Evolutionary conservation across 2,329 filamentous ascomycete species (phyloP).

Genomic region (Huntiella omanensis): DNA sequence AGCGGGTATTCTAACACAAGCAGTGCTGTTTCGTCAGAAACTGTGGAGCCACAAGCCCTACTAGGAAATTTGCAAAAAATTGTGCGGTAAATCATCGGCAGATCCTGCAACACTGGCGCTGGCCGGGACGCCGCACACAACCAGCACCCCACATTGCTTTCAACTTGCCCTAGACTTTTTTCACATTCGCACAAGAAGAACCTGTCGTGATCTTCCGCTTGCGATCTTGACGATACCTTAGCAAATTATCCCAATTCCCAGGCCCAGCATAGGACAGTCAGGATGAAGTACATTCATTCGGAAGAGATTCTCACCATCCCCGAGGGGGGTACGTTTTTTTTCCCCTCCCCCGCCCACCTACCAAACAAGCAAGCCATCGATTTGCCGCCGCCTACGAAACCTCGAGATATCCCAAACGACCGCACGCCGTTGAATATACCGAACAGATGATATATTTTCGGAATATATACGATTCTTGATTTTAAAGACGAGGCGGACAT

Average conservation of each 20-base stretch:
- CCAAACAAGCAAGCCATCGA: not conserved
- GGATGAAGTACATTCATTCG: constrained; percentile 99
- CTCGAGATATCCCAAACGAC: constrained; percentile 6
- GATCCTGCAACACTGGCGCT: constrained; percentile 3
- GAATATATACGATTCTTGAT: not conserved
- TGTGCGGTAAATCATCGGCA: constrained; percentile 11
- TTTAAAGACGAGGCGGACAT: not conserved
- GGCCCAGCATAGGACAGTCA: constrained; percentile 39
- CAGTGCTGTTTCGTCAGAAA: not conserved
- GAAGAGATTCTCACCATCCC: constrained; percentile 90
- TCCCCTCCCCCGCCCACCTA: not conserved
- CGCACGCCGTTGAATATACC: not conserved
- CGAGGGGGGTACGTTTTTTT: constrained; percentile 65
- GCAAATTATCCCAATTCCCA: constrained; percentile 11
- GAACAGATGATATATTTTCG: not conserved
- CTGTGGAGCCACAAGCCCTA: constrained; percentile 12
- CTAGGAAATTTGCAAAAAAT: constrained; percentile 6
- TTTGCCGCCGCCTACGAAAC: constrained; percentile 3
- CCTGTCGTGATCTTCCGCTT: constrained; percentile 18
- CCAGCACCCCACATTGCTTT: constrained; percentile 11
- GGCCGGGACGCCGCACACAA: constrained; percentile 11
- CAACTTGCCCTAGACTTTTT: constrained; percentile 22
- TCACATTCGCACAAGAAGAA: constrained; percentile 26
- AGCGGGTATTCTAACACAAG: too few relatives aligned
- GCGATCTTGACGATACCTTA: constrained; percentile 11